Conservation (phyloP, 306 rosid genomes). For the Hippophae gyantsensis region DNA sequence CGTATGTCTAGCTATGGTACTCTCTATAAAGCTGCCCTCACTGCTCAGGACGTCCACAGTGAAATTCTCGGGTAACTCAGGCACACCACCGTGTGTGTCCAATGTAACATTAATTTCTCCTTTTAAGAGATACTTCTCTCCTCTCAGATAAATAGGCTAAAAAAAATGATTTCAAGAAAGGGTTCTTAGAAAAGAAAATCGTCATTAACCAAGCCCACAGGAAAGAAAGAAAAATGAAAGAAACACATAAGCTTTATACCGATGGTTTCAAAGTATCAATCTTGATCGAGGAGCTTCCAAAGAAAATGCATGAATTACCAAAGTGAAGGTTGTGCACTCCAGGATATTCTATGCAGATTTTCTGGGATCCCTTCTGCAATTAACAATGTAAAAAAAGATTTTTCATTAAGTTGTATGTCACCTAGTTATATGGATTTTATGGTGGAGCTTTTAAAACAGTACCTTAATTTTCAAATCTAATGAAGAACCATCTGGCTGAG, state of each 20-base stretch:
- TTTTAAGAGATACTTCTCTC: conserved; percentile 75
- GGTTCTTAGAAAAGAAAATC: conserved; percentile 6
- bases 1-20: conserved; percentile 37
- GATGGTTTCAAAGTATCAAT: conserved; percentile 53
- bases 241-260: conserved; percentile 37
- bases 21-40: conserved; percentile 34
- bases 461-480: conserved; percentile 68
- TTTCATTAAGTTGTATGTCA: conserved; percentile 11
- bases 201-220: conserved; percentile 1
- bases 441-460: conserved; percentile 17
- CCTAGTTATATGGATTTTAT: conserved; percentile 8
- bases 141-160: conserved; percentile 75
- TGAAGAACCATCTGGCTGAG: conserved; percentile 59
- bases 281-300: conserved; percentile 74
- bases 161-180: conserved; percentile 3
- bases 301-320: conserved; percentile 73
- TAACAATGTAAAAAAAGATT: conserved; percentile 25
- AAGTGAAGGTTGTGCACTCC: conserved; percentile 82
- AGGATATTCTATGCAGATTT: conserved; percentile 66
- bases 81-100: conserved; percentile 32
- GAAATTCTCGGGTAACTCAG: conserved; percentile 52
- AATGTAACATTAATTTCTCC: conserved; percentile 62
- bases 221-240: not conserved
- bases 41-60: conserved; percentile 48
- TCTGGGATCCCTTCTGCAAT: conserved; percentile 91